Conservation (phyloP, 805 yeast genomes). For the Kuraishia floccosa region DNA sequence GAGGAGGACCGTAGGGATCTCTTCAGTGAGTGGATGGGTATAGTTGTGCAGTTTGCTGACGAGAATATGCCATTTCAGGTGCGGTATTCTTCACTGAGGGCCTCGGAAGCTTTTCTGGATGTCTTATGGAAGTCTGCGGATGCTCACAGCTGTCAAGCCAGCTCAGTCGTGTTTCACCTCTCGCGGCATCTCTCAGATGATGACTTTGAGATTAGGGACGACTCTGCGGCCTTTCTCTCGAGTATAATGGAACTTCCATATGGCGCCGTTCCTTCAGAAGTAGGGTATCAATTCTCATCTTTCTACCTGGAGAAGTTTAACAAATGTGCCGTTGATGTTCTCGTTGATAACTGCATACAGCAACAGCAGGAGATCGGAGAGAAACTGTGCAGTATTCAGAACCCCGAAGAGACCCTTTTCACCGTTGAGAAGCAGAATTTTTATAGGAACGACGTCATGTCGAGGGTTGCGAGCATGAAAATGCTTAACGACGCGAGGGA, state of each 20-base stretch:
- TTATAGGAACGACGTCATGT: conserved; percentile 37
- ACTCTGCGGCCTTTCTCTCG: conserved; percentile 31
- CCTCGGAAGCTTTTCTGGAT: conserved; percentile 22
- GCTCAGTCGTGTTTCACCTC: conserved; percentile 5
- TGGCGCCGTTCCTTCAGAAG: conserved; percentile 19
- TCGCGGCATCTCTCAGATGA: conserved; percentile 48
- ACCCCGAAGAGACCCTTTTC: conserved; percentile 39
- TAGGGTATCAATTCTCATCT: conserved; percentile 14
- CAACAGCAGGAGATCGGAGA: background rate
- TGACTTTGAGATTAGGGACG: conserved; percentile 44
- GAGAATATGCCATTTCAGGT: conserved; percentile 34
- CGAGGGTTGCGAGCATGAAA: conserved; percentile 7
- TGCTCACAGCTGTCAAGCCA: conserved; percentile 4
- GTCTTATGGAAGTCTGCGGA: background rate
- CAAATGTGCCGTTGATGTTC: background rate
- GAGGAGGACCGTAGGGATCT: conserved; percentile 4
- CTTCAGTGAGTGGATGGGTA: conserved; percentile 15
- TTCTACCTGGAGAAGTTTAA: background rate
- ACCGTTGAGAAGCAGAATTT: conserved; percentile 59
- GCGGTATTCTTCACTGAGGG: conserved; percentile 32
- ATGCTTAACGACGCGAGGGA: background rate
- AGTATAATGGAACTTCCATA: conserved; percentile 12
- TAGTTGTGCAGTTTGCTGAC: conserved; percentile 16
- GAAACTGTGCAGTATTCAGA: too few relatives aligned
- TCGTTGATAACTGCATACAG: conserved; percentile 4